Base-by-base conservation (phyloP, 1,139 yeast species). In the Debaryomyces udenii region DNA sequence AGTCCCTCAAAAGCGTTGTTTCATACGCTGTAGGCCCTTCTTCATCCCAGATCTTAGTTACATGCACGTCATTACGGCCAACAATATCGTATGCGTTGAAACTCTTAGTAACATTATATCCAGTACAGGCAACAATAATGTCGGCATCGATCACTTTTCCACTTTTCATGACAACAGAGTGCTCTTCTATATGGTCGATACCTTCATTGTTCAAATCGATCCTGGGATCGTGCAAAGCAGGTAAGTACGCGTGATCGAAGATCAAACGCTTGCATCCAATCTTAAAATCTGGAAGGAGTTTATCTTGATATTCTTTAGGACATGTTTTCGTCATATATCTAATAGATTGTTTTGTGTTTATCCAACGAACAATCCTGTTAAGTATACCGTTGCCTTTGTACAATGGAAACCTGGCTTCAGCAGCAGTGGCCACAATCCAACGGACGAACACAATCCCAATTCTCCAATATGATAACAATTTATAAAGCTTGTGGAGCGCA, bases 41-140 rank as follows among this genome's bases (percentile, higher is more conserved):
- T 6, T 58, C 52, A 1, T 39, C 34, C 75, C 76, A 70, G n/a
- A 55, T 23, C 17, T 57, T 42, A 11, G 32, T 28, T 3, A 66
- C 34, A 14, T 55, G 43, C 10, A 44, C 38, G 1, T 66, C 68
- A 36, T 64, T 50, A n/a, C 56, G 49, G 3, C 76, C 76, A 13
- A 47, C 40, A 13, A 66, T 44, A 10, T 55, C 40, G 36, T 54
- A 56, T 2, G 57, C 56, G 5, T 35, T 32, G 37, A 54, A 53
- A 37, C 64, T 53, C 32, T 49, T 53, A 2, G 28, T 39, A 20
- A 62, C 37, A 38, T 68, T 53, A 49, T 71, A 71, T 3, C 77
- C 77, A 26, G 76, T 70, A 50, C 77, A 71, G 4, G 76, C 76
- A 27, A 70, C 71, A 35, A 71, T 68, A 14, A 70, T 61, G 49